Conservation (phyloP, 2,329 filamentous ascomycete species). For the Sporothrix phasma region DNA sequence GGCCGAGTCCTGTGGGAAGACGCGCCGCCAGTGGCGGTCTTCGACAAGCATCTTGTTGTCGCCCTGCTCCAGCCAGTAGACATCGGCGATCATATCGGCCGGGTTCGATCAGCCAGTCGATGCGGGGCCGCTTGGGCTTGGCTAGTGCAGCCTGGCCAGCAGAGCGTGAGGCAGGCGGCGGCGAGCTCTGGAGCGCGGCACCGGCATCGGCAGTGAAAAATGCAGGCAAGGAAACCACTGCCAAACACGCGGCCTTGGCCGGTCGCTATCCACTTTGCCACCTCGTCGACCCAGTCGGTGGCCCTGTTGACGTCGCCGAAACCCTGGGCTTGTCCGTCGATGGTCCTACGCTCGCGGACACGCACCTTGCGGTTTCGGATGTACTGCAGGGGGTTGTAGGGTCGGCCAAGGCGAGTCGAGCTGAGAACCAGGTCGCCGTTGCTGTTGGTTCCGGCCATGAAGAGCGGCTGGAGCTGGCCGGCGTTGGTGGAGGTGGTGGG, state of each 20-base stretch:
- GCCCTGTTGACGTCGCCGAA: constrained; percentile 68
- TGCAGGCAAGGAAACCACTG: constrained; percentile 31
- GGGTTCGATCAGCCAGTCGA: constrained; percentile 81
- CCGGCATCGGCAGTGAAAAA: constrained; percentile 39
- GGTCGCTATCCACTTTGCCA: constrained; percentile 41
- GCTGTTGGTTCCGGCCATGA: constrained; percentile 21
- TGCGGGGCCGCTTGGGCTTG: constrained; percentile 61
- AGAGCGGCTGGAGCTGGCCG: constrained; percentile 17
- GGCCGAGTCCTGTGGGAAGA: constrained; percentile 46
- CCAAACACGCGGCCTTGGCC: constrained; percentile 21
- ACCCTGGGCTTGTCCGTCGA: constrained; percentile 65
- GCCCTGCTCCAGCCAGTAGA: constrained; percentile 79
- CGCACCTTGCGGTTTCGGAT: constrained; percentile 83
- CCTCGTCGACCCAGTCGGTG: constrained; percentile 64
- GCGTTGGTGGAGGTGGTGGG: constrained; percentile 24
- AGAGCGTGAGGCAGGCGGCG: constrained; percentile 32
- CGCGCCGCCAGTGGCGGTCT: constrained; percentile 62
- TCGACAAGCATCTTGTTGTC: constrained; percentile 74
- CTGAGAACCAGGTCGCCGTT: background rate
- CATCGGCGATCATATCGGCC: constrained; percentile 78
- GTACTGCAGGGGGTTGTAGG: constrained; percentile 86
- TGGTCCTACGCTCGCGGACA: constrained; percentile 62
- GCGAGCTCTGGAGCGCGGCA: constrained; percentile 31
- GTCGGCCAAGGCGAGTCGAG: constrained; percentile 45
- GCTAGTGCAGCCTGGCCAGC: constrained; percentile 21